Evolutionary conservation across 2,329 filamentous ascomycete species (phyloP).

Genomic region (Alternaria conjuncta): DNA sequence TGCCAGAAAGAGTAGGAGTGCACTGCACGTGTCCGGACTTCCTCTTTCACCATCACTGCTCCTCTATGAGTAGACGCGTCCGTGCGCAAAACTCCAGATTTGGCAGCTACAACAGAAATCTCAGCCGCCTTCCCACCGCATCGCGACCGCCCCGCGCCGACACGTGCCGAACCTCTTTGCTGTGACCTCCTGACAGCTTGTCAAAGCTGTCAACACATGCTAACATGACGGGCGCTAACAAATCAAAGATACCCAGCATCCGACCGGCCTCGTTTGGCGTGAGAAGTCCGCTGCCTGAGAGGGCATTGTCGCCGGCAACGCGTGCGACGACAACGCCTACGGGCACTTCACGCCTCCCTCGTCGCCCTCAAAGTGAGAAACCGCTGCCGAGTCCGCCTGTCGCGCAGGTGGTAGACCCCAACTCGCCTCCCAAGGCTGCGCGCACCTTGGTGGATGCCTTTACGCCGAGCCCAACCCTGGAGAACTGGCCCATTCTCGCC

Average conservation of each 20-base stretch:
- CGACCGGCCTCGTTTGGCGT: constrained; percentile 7
- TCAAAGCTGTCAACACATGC: constrained; percentile 1
- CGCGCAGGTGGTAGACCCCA: constrained; percentile 35
- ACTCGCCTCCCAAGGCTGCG: constrained; percentile 45
- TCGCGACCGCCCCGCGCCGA: background rate
- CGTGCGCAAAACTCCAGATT: background rate
- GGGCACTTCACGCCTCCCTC: constrained; percentile 38
- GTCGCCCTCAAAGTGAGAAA: constrained; percentile 40
- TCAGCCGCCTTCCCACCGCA: background rate
- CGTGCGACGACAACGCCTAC: constrained; percentile 7
- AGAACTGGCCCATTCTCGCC: constrained; percentile 36
- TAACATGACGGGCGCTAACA: constrained; percentile 4
- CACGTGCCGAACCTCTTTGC: background rate
- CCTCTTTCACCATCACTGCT: constrained; percentile 17
- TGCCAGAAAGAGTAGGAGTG: background rate
- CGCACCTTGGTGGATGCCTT: constrained; percentile 51
- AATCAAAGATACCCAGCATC: constrained; percentile 17
- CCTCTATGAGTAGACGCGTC: background rate
- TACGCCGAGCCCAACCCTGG: constrained; percentile 36
- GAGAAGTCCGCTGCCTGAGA: constrained; percentile 18
- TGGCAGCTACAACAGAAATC: constrained; percentile 1
- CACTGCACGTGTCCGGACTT: background rate
- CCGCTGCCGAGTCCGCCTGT: constrained; percentile 50
- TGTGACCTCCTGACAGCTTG: constrained; percentile 10
- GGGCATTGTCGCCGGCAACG: background rate